Evolutionary conservation across 2,329 filamentous ascomycete genomes (phyloP).

Genomic region (Remersonia thermophila): DNA sequence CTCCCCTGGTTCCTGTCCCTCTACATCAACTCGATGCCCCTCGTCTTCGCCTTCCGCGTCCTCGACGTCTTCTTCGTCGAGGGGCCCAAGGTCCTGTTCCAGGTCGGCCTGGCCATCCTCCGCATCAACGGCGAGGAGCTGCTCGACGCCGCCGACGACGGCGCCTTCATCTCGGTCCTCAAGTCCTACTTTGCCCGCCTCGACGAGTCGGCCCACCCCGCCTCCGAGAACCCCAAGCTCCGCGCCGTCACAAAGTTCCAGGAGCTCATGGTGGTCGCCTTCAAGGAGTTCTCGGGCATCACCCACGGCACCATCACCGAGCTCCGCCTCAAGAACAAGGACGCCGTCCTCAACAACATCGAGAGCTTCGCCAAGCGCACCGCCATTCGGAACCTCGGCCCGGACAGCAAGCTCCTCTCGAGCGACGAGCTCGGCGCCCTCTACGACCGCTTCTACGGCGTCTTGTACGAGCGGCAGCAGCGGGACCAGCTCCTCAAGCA

Average conservation of each 20-base stretch:
- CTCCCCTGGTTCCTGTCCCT: constrained; percentile 95
- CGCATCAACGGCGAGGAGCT: constrained; percentile 95
- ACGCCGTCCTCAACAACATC: constrained; percentile 86
- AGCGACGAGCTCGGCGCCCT: constrained; percentile 76
- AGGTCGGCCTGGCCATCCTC: constrained; percentile 91
- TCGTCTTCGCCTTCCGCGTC: constrained; percentile 94
- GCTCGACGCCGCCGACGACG: constrained; percentile 84
- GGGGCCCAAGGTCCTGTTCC: constrained; percentile 92
- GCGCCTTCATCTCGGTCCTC: constrained; percentile 89
- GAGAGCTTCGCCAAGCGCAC: constrained; percentile 96
- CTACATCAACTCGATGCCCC: constrained; percentile 98
- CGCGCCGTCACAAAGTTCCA: constrained; percentile 92
- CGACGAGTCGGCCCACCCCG: constrained; percentile 91
- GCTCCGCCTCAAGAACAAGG: constrained; percentile 82
- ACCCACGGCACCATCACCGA: constrained; percentile 89
- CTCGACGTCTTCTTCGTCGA: constrained; percentile 97
- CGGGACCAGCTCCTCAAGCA: constrained; percentile 66
- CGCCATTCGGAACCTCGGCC: constrained; percentile 86
- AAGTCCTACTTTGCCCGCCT: constrained; percentile 89
- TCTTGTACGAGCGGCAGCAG: constrained; percentile 85
- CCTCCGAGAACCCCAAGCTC: constrained; percentile 88
- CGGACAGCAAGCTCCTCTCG: constrained; percentile 84
- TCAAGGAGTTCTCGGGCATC: constrained; percentile 94
- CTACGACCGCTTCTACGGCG: constrained; percentile 88
- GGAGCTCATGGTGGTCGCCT: constrained; percentile 96